Percentiles rank a stretch among this genome's conserved stretches.
phyloP scores from a whole-genome alignment of 2,329 filamentous ascomycete genomes.

The Botrytis elliptica region DNA sequence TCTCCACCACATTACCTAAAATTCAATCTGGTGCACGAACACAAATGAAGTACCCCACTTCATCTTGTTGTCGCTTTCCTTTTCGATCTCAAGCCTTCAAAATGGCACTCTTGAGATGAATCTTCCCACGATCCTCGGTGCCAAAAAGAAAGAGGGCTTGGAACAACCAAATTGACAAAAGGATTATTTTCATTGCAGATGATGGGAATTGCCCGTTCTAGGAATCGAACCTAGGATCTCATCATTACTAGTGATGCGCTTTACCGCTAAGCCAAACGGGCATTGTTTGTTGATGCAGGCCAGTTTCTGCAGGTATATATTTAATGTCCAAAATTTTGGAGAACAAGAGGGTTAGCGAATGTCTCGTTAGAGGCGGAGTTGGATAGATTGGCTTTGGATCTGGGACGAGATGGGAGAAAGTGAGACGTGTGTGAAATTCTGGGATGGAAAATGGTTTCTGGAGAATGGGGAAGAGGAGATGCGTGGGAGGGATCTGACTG shows the following conservation, averaged over 20 bases:
- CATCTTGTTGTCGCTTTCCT: background rate
- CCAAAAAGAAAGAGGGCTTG: background rate
- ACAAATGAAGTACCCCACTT: background rate
- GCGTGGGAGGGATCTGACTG: no score
- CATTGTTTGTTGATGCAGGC: background rate
- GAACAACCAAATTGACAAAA: background rate
- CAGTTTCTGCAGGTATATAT: fast-evolving
- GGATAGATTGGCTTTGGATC: background rate
- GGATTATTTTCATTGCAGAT: fast-evolving
- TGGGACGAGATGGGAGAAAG: background rate
- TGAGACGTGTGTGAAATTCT: background rate
- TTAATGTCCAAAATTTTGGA: fast-evolving
- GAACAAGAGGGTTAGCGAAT: background rate
- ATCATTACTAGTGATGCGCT: slow-evolving; percentile 20
- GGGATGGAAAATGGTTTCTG: background rate
- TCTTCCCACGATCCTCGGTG: background rate
- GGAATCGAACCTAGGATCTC: slow-evolving; percentile 18
- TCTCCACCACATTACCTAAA: background rate
- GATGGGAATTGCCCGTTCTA: background rate
- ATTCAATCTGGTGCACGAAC: background rate
- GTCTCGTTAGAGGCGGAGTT: background rate
- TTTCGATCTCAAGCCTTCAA: background rate
- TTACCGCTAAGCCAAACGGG: slow-evolving; percentile 19
- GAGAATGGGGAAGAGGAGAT: no score
- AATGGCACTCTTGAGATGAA: background rate